Base-by-base conservation (phyloP, 345 rosid species). In the Raphanus sativus region DNA sequence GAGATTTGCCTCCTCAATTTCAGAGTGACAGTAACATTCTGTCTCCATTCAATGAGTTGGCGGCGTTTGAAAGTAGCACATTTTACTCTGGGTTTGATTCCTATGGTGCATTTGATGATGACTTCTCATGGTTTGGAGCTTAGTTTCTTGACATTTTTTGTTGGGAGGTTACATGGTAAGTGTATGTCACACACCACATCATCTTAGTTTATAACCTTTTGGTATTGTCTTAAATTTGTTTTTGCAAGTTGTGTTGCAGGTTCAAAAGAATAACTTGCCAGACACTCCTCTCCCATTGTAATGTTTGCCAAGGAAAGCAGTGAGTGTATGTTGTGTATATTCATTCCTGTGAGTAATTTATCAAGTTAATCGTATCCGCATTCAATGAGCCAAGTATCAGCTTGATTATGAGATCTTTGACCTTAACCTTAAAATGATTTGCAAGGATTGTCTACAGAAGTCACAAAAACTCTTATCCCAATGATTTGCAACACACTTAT, bases 11-110 rank as follows among this genome's bases (percentile, higher is more conserved):
- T 36, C 81, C 69, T 76, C 79, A 73, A 34, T 86, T 84, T 78
- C 87, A 80, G 2, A 81, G 56, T 67, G 98, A 84, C 80, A 82
- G 65, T 85, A 82, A 76, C 66, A 85, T 90, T 68, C 85, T 80
- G 21, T 86, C 92, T 67, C 90, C 97, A 2, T 81, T 86, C 29
- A 67, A 74, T 36, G 83, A 76, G 80, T 75, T 85, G 69, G 13
- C 91, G 71, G 12, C 91, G 15, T 77, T 86, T 58, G 89, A 82
- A 77, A 84, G 80, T 38, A 87, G 65, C 70, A 36, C 77, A 62
- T 76, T 78, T 38, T 71, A 75, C 75, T 62, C 62, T 85, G 70
- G 80, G 67, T 75, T 82, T 33, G 86, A 84, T 29, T 77, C 86
- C 7, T 50, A 58, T 34, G 73, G 70, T 65, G 48, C 68, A 36